Evolutionary conservation across 768 basidiomycete genomes (phyloP).

Genomic region (Lentinula sp.): DNA sequence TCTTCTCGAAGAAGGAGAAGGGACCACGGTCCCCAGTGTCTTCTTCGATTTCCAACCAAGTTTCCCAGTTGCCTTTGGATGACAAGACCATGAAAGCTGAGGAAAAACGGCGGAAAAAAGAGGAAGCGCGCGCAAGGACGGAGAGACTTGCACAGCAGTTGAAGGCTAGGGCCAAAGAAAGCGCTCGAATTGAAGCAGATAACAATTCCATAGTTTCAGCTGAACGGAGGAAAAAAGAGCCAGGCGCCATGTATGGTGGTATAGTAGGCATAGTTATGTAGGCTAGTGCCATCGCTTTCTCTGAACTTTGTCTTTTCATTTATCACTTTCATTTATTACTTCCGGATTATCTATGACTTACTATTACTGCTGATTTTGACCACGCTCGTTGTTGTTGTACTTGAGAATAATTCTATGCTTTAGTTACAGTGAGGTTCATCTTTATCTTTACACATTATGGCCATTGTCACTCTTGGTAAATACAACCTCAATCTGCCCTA

Average conservation of each 20-base stretch:
- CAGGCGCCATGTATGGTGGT: conserved; percentile 15
- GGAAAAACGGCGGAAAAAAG: conserved; percentile 35
- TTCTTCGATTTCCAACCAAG: conserved; percentile 11
- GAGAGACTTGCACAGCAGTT: conserved; percentile 40
- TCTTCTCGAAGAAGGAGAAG: conserved; percentile 17
- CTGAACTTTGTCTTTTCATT: conserved; percentile 6
- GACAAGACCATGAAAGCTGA: conserved; percentile 37
- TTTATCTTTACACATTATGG: too few species aligned
- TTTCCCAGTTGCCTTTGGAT: conserved; percentile 24
- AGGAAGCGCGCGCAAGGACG: conserved; percentile 26
- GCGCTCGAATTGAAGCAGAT: conserved; percentile 21
- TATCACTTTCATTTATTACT: conserved; percentile 3
- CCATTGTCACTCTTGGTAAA: too few species aligned
- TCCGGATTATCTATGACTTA: not conserved
- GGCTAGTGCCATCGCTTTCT: not conserved
- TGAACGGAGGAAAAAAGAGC: conserved; percentile 13
- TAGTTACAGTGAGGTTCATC: not conserved
- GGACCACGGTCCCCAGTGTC: conserved; percentile 7
- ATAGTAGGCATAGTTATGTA: conserved; percentile 24
- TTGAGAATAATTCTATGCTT: not conserved
- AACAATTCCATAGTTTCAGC: conserved; percentile 22
- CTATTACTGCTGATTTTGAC: not conserved
- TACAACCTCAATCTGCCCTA: too few species aligned
- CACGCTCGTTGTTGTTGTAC: conserved; percentile 5
- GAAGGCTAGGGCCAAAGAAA: conserved; percentile 28